Conservation (phyloP, 768 basidiomycete genomes). For the Vararia minispora region DNA sequence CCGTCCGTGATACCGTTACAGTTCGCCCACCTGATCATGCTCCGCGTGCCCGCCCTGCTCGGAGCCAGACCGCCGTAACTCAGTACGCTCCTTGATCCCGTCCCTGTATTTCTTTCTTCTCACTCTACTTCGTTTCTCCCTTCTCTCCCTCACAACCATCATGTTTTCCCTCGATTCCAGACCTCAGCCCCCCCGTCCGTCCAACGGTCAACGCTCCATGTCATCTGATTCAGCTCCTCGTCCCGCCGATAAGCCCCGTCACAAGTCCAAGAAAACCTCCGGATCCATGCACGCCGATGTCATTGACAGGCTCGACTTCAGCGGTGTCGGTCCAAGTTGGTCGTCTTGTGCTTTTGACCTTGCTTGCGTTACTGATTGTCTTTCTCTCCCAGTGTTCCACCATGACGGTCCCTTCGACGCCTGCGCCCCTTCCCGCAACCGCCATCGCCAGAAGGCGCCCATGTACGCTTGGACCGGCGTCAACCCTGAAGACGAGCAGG, state of each 20-base stretch:
- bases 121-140: conserved; percentile 5
- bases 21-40: conserved; percentile 33
- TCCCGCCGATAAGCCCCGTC: conserved; percentile 35
- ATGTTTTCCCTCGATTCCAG: conserved; percentile 5
- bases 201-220: conserved; percentile 30
- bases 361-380: conserved; percentile 14
- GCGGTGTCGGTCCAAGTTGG: conserved; percentile 77
- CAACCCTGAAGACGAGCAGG: conserved; percentile 28
- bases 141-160: conserved; percentile 4
- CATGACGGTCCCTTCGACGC: conserved; percentile 91
- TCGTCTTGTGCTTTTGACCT: conserved; percentile 15
- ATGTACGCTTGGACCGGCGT: conserved; percentile 62
- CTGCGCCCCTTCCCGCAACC: conserved; percentile 83
- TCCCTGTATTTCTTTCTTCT: conserved; percentile 18
- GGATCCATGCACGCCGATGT: conserved; percentile 78
- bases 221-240: conserved; percentile 38
- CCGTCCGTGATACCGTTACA: conserved; percentile 60
- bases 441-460: conserved; percentile 66
- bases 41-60: conserved; percentile 36
- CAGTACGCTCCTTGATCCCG: too few relatives aligned
- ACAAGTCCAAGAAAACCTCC: conserved; percentile 55
- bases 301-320: conserved; percentile 82
- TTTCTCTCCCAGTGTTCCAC: conserved; percentile 57
- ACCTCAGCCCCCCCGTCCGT: conserved; percentile 5
- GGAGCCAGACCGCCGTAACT: conserved; percentile 42